Evolutionary conservation across 1,284 basidiomycete genomes (phyloP).

Genomic region (Sporisorium scitamineum): DNA sequence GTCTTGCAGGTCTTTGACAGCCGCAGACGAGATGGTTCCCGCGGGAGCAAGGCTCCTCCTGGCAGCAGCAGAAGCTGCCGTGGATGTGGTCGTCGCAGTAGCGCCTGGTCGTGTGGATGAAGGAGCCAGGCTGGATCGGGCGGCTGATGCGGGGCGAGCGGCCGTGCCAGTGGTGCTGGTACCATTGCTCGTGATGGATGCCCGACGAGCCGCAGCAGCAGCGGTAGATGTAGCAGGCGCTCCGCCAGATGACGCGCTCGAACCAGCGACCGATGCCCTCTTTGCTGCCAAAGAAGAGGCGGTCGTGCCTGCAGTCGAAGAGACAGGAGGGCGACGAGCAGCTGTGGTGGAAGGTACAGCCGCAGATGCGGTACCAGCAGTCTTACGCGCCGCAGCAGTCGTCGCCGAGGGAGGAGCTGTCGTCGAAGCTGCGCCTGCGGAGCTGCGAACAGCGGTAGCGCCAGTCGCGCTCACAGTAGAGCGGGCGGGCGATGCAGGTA

Average conservation of each 20-base stretch:
- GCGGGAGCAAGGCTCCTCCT: constrained; percentile 34
- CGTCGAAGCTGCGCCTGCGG: constrained; percentile 14
- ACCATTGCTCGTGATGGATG: constrained; percentile 45
- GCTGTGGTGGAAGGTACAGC: constrained; percentile 27
- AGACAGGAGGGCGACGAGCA: constrained; percentile 42
- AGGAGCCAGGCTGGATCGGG: constrained; percentile 29
- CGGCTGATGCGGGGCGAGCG: constrained; percentile 27
- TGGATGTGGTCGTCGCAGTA: constrained; percentile 9
- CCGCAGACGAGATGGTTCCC: constrained; percentile 20
- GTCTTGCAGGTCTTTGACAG: constrained; percentile 47
- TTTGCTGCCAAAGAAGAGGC: constrained; percentile 29
- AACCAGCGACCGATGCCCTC: constrained; percentile 27
- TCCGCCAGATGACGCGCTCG: constrained; percentile 29
- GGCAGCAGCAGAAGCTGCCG: constrained; percentile 19
- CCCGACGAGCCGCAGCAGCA: constrained; percentile 38
- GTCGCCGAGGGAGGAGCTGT: constrained; percentile 16
- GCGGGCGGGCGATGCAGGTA: constrained; percentile 45
- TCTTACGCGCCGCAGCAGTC: constrained; percentile 26
- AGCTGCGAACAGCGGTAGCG: constrained; percentile 14
- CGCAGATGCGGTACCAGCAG: constrained; percentile 21
- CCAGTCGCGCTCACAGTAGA: constrained; percentile 20
- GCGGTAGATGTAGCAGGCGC: constrained; percentile 30
- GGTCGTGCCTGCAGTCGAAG: constrained; percentile 24
- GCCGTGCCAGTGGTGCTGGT: constrained; percentile 28
- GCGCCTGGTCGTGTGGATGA: constrained; percentile 17